A percentile compares a stretch with the other conserved stretches of the same genome.
Evolutionary conservation across 2,329 filamentous ascomycete genomes (phyloP).

Genomic region (Aspergillus sergii): DNA sequence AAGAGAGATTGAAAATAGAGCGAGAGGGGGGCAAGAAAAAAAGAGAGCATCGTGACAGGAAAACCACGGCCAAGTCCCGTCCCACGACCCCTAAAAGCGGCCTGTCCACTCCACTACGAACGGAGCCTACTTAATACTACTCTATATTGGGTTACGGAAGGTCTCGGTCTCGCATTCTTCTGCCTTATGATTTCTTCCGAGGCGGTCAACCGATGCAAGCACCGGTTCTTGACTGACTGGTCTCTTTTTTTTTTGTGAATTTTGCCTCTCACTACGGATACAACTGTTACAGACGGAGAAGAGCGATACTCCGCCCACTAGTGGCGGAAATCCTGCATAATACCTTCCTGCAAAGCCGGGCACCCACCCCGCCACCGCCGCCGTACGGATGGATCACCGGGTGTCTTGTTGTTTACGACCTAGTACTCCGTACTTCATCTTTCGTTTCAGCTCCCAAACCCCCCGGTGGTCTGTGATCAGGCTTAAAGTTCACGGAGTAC

Average conservation of each 20-base stretch:
- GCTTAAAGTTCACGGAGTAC: background rate
- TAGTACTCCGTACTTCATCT: background rate
- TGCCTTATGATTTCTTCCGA: background rate
- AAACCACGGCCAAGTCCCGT: conserved; percentile 13
- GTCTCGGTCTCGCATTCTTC: background rate
- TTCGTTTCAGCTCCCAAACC: background rate
- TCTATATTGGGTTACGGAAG: conserved; percentile 2
- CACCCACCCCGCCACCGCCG: conserved; percentile 1
- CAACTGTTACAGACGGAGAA: conserved; percentile 9
- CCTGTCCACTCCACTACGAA: conserved; percentile 2
- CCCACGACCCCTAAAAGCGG: conserved; percentile 8
- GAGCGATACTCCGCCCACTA: conserved; percentile 5
- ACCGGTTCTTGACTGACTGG: background rate
- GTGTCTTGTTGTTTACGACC: background rate
- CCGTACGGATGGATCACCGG: background rate
- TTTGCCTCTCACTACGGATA: background rate
- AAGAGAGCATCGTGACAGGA: conserved; percentile 15
- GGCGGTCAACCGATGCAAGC: background rate
- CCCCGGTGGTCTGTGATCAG: background rate
- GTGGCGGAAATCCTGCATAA: conserved; percentile 11
- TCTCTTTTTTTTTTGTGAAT: background rate
- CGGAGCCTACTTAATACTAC: conserved; percentile 2
- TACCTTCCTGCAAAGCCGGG: background rate
- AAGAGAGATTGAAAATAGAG: conserved; percentile 10
- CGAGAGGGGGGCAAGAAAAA: conserved; percentile 16